Base-by-base conservation (phyloP, 805 yeast genomes). In the Tetrapisispora pingtungensis region DNA sequence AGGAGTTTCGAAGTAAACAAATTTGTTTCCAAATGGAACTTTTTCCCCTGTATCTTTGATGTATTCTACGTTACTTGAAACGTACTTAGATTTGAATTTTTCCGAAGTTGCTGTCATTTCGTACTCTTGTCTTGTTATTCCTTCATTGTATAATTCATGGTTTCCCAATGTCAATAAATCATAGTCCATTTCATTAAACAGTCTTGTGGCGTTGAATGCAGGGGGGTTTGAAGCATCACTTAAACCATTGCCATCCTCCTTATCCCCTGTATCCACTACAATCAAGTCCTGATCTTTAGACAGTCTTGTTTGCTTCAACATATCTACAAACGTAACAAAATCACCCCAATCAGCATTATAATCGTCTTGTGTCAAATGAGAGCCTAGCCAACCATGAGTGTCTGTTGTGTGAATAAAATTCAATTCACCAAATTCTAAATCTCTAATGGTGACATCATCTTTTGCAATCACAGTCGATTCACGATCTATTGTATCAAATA, bases 301-400 rank as follows among this genome's bases (percentile, higher is more conserved):
- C 8, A 60, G 22, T 10, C 68, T 47, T 38, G 28, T 59, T 0
- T 56, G 49, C 30, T 69, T 67, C 53, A 89, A 59, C 44, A 75
- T 77, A 4, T 62, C 50, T 0, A 77, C 67, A 58, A 90, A 89
- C 0, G 89, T 78, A 3, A 84, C 58, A 47, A 83, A 85, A 56
- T 90, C 95, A 10, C 97, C 97, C 96, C 96, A 90, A 59, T 89
- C 85, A 4, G 85, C 93, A 33, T 81, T 74, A 61, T 80, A 90
- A 46, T 76, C 78, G 26, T 74, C 70, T 61, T 89, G 97, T 51
- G 80, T 79, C 33, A 77, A 54, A 66, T 90, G 98, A 0, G 97
- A 97, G 5, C 90, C 80, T 50, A 83, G 77, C 98, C 98, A 93
- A 1, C 93, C 97, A 62, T 93, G 98, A 2, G 97, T 90, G 56